These are phyloP conservation scores for Lizonia empirigonia DNA, from an alignment of 2,329 filamentous ascomycete genomes.

Conservation along the genomic window DNA sequence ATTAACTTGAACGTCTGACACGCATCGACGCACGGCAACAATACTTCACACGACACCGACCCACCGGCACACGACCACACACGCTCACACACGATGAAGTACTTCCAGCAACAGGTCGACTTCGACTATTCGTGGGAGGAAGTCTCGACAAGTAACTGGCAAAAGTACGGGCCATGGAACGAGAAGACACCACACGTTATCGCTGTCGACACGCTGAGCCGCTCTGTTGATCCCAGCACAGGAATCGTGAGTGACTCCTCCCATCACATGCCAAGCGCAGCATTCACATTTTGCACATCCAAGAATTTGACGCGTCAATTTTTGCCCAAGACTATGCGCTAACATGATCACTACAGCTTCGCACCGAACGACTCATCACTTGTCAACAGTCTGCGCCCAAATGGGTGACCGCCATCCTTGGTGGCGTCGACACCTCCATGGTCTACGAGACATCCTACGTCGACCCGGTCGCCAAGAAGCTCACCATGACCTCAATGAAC, in stretches of 20 bases:
- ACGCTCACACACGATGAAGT: conserved; percentile 71
- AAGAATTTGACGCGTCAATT: not conserved
- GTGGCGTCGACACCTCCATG: conserved; percentile 78
- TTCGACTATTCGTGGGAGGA: conserved; percentile 99
- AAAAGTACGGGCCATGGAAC: conserved; percentile 99
- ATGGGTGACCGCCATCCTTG: conserved; percentile 81
- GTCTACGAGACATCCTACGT: conserved; percentile 97
- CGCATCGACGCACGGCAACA: conserved; percentile 3
- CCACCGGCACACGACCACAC: conserved; percentile 22
- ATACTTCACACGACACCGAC: conserved; percentile 14
- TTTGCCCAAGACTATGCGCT: conserved; percentile 3
- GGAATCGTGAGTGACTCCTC: conserved; percentile 64
- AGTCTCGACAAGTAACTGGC: conserved; percentile 97
- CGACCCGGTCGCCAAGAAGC: conserved; percentile 78
- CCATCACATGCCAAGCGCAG: conserved; percentile 13
- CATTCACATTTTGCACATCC: not conserved
- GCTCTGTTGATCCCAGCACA: conserved; percentile 66
- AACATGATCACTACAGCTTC: conserved; percentile 56
- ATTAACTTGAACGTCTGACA: conserved; percentile 15
- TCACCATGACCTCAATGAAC: conserved; percentile 97
- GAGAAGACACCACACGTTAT: conserved; percentile 97
- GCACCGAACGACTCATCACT: conserved; percentile 72
- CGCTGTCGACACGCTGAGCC: conserved; percentile 89
- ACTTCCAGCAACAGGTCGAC: conserved; percentile 87
- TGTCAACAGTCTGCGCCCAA: conserved; percentile 72